Evolutionary conservation across 2,329 filamentous ascomycete species (phyloP), one percentile per base, ranked within the genome.

Genomic region (Fusarium sp.): DNA sequence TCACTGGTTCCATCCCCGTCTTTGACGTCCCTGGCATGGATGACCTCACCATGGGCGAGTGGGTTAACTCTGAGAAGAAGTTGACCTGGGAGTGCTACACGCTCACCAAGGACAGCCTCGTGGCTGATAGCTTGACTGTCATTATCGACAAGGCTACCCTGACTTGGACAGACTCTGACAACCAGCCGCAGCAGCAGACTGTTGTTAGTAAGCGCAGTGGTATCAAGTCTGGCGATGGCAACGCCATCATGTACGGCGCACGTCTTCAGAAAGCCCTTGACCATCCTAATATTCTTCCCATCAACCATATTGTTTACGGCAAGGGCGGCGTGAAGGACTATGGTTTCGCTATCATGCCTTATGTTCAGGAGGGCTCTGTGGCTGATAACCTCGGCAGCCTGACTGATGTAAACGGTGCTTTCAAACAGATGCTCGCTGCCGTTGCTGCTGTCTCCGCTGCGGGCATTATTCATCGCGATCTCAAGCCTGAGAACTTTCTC

Each of bases 401-500:
- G 11, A 5, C 44, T 25, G 65, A 66, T 23, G 25, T 66, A 3
- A 66, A 68, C 8, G n/a, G 16, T 1, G 65, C 56, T 14, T 68
- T 68, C 11, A 66, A 66, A 15, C 65, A 68, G 44, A 68, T 68
- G 41, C 61, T 68, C n/a, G 65, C 42, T 21, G 65, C 62, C 0
- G 55, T 68, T 31, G 44, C 62, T 52, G 65, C 65, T 38, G 62
- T 68, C 44, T 60, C 65, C 1, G 56, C 38, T 4, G 62, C 61
- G 5, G 65, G 65, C 1, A 68, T 68, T 6, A 60, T 68, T 14
- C 65, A 68, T 8, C 65, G 61, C 4, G 64, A 67, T 35, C 55
- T 68, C 31, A 68, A 66, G 48, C 65, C 65, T 2, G 65, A 69
- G 37, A 67, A 69, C 63, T 69, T 69, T 21, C 63, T 69, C 31